Evolutionary conservation across 1,284 basidiomycete species (phyloP).

Genomic region (Cryptococcus neoformans): DNA sequence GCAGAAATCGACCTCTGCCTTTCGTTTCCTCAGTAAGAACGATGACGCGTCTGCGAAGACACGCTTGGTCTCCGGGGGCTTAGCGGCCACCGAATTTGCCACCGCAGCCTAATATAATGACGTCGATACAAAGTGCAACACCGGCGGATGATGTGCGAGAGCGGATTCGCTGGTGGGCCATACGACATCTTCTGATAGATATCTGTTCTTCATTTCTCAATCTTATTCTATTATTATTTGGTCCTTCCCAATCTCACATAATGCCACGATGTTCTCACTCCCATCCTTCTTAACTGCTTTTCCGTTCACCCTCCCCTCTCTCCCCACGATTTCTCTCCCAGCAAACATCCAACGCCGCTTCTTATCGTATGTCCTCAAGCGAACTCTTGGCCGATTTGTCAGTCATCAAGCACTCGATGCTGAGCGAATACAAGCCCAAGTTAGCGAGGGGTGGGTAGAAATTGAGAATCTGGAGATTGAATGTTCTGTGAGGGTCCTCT

Average conservation of each 20-base stretch:
- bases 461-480: constrained; percentile 79
- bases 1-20: too few species aligned
- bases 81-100: too few species aligned
- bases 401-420: constrained; percentile 83
- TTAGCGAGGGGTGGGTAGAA: constrained; percentile 82
- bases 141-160: too few species aligned
- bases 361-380: constrained; percentile 81
- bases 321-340: constrained; percentile 59
- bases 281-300: constrained; percentile 36
- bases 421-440: constrained; percentile 85
- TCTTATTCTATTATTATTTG: too few species aligned
- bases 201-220: too few species aligned
- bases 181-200: too few species aligned
- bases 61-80: too few species aligned
- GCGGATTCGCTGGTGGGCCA: too few species aligned
- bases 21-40: too few species aligned
- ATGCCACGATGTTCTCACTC: constrained; percentile 32
- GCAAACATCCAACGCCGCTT: constrained; percentile 82
- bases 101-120: too few species aligned
- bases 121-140: too few species aligned
- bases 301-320: constrained; percentile 30
- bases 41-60: too few species aligned
- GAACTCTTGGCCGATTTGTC: constrained; percentile 77
- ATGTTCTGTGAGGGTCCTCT: constrained; percentile 58
- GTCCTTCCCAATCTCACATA: not conserved